These are phyloP conservation scores for Coemansia biformis DNA, from an alignment of 192 early-diverging fungal genomes.

Conservation along the genomic window DNA sequence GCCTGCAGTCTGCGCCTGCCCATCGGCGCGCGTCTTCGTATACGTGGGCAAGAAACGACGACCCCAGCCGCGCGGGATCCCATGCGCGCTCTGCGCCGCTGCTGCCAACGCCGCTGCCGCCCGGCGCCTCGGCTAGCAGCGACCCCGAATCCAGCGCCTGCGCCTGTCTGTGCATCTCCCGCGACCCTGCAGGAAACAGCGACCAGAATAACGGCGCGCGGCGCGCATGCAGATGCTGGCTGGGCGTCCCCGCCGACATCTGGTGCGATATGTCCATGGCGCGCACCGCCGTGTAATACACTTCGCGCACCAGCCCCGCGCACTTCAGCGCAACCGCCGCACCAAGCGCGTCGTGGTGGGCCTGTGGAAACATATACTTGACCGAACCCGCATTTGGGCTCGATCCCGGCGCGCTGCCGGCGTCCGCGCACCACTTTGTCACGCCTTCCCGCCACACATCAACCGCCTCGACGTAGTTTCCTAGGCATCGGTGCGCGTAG, in stretches of 20 bases:
- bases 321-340: slow-evolving; percentile 27
- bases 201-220: slow-evolving; percentile 13
- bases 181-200: slow-evolving; percentile 3
- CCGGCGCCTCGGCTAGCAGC: too few species aligned
- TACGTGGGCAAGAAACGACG: slow-evolving; percentile 14
- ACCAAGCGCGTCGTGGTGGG: slow-evolving; percentile 25
- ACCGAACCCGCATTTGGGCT: not conserved
- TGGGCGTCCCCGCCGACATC: not conserved
- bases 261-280: slow-evolving; percentile 4
- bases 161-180: not conserved
- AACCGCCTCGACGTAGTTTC: slow-evolving; percentile 8
- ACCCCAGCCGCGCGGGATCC: slow-evolving; percentile 31
- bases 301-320: slow-evolving; percentile 8
- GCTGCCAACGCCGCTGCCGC: too few species aligned
- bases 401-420: not conserved
- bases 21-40: slow-evolving; percentile 8
- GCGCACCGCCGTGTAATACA: slow-evolving; percentile 14
- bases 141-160: not conserved
- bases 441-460: slow-evolving; percentile 16
- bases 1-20: not conserved
- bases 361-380: slow-evolving; percentile 26
- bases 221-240: not conserved
- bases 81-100: slow-evolving; percentile 11
- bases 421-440: not conserved
- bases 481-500: slow-evolving; percentile 10